A percentile compares a stretch with the other conserved stretches of the same genome.
Conservation (phyloP, 73 alveolate species). For the Tetrahymena malaccensis region DNA sequence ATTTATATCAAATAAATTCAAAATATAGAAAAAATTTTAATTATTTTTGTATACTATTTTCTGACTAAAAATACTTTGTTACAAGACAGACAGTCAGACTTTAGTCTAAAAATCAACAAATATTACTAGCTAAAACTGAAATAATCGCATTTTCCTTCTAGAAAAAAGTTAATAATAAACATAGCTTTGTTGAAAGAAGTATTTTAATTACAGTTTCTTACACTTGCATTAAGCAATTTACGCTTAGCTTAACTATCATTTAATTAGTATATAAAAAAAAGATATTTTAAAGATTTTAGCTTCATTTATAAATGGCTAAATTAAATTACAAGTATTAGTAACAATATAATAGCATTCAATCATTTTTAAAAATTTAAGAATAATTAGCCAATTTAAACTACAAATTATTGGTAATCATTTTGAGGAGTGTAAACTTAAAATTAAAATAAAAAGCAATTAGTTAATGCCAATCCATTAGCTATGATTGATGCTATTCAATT, state of each 20-base stretch:
- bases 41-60: not conserved
- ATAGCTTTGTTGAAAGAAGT: not conserved
- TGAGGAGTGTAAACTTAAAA: not conserved
- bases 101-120: not conserved
- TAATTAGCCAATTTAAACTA: not conserved
- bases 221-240: too few species aligned
- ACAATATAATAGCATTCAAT: not conserved
- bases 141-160: not conserved
- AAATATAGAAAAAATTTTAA: not conserved
- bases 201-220: too few species aligned
- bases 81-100: not conserved
- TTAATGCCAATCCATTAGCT: too few species aligned
- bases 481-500: not conserved
- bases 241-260: not conserved
- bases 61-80: not conserved
- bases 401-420: not conserved
- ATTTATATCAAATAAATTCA: too few species aligned
- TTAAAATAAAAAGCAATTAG: too few species aligned
- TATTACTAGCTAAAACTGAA: not conserved
- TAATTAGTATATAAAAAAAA: too few species aligned
- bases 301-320: not conserved
- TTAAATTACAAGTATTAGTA: not conserved
- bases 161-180: not conserved
- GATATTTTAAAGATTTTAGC: not conserved
- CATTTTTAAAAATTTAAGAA: not conserved